phyloP scores from a whole-genome alignment of 768 basidiomycete species.

The Coprinopsis strossmayeri region DNA sequence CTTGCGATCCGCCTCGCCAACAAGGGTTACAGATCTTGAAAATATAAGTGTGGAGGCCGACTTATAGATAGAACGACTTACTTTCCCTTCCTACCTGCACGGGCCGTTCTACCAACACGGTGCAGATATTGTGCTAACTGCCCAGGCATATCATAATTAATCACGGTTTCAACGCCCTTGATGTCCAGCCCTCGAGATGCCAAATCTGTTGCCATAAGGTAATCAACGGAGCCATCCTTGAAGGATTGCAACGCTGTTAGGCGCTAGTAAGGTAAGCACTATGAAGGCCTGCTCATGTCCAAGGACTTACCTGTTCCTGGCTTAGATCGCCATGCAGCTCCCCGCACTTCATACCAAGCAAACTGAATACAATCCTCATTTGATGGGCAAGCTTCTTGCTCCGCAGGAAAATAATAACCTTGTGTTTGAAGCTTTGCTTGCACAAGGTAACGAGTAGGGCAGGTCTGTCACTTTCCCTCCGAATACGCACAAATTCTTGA shows the following conservation, averaged over 20 bases:
- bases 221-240: conserved; percentile 84
- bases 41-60: conserved; percentile 5
- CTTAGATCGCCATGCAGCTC: conserved; percentile 94
- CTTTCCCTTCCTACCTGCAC: conserved; percentile 91
- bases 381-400: conserved; percentile 98
- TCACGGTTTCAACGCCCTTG: conserved; percentile 94
- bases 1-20: conserved; percentile 94
- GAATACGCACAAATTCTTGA: conserved; percentile 92
- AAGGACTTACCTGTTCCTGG: conserved; percentile 75
- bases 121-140: conserved; percentile 93
- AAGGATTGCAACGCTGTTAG: conserved; percentile 81
- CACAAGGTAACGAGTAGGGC: conserved; percentile 78
- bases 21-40: conserved; percentile 85
- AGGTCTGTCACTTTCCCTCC: conserved; percentile 70
- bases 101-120: conserved; percentile 94
- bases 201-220: conserved; percentile 92
- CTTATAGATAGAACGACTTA: conserved; percentile 28
- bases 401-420: conserved; percentile 88
- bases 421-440: conserved; percentile 77
- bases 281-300: not conserved
- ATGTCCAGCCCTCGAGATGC: conserved; percentile 96
- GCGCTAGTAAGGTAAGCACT: conserved; percentile 43
- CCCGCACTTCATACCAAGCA: conserved; percentile 83
- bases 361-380: conserved; percentile 86
- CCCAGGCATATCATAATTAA: conserved; percentile 98